These are phyloP conservation scores for Candida sanyaensis DNA, from an alignment of 1,139 yeast genomes.

Conservation along the genomic window DNA sequence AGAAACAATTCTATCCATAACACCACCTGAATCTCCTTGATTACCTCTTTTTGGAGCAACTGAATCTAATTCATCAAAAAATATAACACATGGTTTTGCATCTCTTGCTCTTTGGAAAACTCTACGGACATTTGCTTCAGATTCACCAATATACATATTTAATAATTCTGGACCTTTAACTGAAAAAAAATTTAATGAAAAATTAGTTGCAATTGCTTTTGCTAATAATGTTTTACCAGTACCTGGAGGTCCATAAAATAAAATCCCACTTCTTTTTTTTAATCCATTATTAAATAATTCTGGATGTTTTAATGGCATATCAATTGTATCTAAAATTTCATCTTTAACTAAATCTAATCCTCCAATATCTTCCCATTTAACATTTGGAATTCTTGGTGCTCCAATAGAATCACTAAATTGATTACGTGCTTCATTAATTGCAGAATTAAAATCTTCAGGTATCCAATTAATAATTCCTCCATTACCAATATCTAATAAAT, in stretches of 20 bases:
- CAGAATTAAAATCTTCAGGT: constrained; percentile 67
- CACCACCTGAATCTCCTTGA: constrained; percentile 98
- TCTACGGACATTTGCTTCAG: constrained; percentile 93
- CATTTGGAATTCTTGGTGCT: constrained; percentile 94
- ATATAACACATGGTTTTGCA: constrained; percentile 95
- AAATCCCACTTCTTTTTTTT: constrained; percentile 89
- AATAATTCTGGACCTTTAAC: constrained; percentile 95
- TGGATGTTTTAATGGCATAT: constrained; percentile 92
- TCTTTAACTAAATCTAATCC: constrained; percentile 87
- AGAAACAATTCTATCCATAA: constrained; percentile 96
- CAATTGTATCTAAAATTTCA: constrained; percentile 92
- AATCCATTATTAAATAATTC: constrained; percentile 85
- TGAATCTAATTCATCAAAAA: constrained; percentile 95
- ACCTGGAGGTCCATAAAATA: constrained; percentile 98
- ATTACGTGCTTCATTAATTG: constrained; percentile 81
- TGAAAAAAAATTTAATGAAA: constrained; percentile 89
- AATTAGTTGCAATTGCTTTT: constrained; percentile 94
- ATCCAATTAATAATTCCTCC: constrained; percentile 59
- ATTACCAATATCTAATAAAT: constrained; percentile 36
- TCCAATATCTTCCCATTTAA: constrained; percentile 94
- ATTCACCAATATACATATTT: constrained; percentile 98
- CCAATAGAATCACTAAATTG: constrained; percentile 94
- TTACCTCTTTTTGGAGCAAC: constrained; percentile 98
- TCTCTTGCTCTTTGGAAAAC: constrained; percentile 94
- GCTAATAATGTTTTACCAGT: constrained; percentile 95